These are phyloP conservation scores for Candida cerambycidarum DNA, from an alignment of 805 yeast species.

Conservation along the genomic window DNA sequence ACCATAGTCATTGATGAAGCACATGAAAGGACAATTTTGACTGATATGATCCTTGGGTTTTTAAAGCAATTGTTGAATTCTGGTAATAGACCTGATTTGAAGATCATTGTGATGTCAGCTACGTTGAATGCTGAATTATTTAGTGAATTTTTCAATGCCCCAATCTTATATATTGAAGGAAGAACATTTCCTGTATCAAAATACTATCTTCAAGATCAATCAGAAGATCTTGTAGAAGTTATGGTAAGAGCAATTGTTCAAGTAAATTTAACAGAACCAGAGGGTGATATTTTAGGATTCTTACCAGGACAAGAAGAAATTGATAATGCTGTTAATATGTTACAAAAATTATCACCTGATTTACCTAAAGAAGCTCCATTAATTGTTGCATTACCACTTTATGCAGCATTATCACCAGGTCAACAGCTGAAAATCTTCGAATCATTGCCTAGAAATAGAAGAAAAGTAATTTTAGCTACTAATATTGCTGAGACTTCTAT, in stretches of 20 bases:
- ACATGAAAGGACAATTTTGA: conserved; percentile 91
- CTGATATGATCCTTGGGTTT: conserved; percentile 88
- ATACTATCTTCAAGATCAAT: conserved; percentile 58
- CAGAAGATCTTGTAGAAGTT: conserved; percentile 83
- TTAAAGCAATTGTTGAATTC: conserved; percentile 60
- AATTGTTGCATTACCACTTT: conserved; percentile 77
- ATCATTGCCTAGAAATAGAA: conserved; percentile 57
- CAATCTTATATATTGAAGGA: conserved; percentile 87
- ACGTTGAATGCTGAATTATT: conserved; percentile 90
- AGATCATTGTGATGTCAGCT: conserved; percentile 85
- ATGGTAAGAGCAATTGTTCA: conserved; percentile 73
- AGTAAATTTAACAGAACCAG: conserved; percentile 72
- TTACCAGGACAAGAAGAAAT: conserved; percentile 97
- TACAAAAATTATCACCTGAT: conserved; percentile 60
- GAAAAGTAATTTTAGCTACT: conserved; percentile 89
- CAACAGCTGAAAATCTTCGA: conserved; percentile 82
- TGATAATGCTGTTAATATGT: conserved; percentile 70
- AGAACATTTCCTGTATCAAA: conserved; percentile 82
- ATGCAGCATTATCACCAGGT: conserved; percentile 88
- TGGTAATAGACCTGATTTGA: conserved; percentile 56
- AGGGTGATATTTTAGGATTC: conserved; percentile 91
- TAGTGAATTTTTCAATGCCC: conserved; percentile 77
- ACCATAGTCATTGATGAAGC: conserved; percentile 93
- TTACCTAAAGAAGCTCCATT: conserved; percentile 75
- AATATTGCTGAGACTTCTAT: conserved; percentile 98